phyloP scores from a whole-genome alignment of 2,329 filamentous ascomycete genomes.

The Fusarium sp. region DNA sequence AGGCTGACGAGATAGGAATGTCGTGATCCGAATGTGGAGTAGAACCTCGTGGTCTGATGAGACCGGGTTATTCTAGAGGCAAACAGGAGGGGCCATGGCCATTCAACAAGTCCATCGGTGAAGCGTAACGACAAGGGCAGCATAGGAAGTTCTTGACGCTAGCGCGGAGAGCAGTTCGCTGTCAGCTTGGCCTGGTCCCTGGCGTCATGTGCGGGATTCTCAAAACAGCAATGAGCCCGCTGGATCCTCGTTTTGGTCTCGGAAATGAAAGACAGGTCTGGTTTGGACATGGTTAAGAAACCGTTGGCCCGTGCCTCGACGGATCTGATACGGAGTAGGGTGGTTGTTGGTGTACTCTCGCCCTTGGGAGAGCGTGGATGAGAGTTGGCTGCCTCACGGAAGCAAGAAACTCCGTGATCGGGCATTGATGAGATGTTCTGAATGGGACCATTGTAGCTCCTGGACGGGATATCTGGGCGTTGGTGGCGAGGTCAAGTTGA shows the following conservation, averaged over 20 bases:
- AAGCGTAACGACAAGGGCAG: background rate
- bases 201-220: background rate
- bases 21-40: conserved; percentile 12
- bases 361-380: background rate
- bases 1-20: conserved; percentile 12
- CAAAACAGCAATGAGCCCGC: conserved; percentile 19
- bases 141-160: background rate
- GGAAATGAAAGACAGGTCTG: conserved; percentile 21
- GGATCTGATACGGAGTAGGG: conserved; percentile 7
- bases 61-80: conserved; percentile 18
- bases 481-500: conserved; percentile 4
- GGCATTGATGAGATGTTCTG: background rate
- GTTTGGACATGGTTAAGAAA: conserved; percentile 17
- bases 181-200: conserved; percentile 5
- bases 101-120: background rate
- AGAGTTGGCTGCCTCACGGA: background rate
- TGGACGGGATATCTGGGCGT: conserved; percentile 8
- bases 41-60: conserved; percentile 4
- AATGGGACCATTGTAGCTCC: background rate
- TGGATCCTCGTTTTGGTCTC: conserved; percentile 5
- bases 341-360: conserved; percentile 4
- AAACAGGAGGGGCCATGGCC: background rate
- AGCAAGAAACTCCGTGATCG: no score
- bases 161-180: conserved; percentile 22
- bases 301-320: conserved; percentile 35